These are phyloP conservation scores for Bretschneidera sinensis DNA, from an alignment of 345 rosid species.

Conservation along the genomic window DNA sequence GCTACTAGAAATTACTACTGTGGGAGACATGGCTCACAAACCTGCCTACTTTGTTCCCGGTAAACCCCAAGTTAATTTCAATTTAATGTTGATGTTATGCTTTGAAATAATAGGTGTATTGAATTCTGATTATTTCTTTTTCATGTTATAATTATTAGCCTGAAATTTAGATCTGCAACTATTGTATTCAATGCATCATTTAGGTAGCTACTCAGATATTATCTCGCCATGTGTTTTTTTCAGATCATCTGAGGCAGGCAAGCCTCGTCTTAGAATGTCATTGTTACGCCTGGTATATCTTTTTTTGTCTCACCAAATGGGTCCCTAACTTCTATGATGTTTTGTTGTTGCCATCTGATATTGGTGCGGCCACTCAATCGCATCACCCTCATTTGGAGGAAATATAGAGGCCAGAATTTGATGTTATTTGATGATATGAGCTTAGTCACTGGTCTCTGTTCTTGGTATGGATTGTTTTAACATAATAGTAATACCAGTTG, in stretches of 20 bases:
- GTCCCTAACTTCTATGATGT: too few relatives aligned
- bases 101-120: neutral
- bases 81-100: neutral
- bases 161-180: neutral
- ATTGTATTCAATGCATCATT: neutral
- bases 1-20: slow-evolving; percentile 69
- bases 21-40: slow-evolving; percentile 94
- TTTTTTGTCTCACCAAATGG: too few relatives aligned
- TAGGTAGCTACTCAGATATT: neutral
- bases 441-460: too few relatives aligned
- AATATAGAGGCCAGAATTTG: too few relatives aligned
- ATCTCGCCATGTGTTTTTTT: neutral
- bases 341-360: too few relatives aligned
- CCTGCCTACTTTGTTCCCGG: slow-evolving; percentile 98
- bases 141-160: too few relatives aligned
- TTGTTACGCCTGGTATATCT: too few relatives aligned
- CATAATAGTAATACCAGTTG: neutral
- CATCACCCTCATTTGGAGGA: too few relatives aligned
- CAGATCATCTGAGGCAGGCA: neutral
- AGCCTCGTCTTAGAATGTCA: too few relatives aligned
- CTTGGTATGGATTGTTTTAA: neutral
- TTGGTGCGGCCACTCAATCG: too few relatives aligned
- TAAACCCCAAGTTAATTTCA: slow-evolving; percentile 29
- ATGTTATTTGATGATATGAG: too few relatives aligned
- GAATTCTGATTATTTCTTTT: too few relatives aligned